Percentiles rank a stretch among this genome's conserved stretches.
Evolutionary conservation across 129 eudicot genomes (phyloP).

Genomic region (Centella asiatica): DNA sequence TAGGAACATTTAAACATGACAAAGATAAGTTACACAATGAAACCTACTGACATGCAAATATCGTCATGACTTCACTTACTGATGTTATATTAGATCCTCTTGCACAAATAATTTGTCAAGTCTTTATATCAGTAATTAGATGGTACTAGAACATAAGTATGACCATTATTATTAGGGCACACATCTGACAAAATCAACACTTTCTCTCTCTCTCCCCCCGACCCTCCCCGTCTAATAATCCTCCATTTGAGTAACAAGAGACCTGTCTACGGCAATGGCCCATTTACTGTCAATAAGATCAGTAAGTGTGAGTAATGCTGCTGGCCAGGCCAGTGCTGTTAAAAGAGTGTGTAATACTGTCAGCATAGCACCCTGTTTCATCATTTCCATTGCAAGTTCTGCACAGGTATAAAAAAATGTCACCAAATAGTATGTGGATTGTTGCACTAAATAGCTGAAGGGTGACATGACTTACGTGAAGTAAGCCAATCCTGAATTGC

Average conservation of each 20-base stretch:
- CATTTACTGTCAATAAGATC: conserved; percentile 93
- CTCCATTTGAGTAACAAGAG: conserved; percentile 13
- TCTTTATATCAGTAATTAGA: neutral
- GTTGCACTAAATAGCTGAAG: conserved; percentile 6
- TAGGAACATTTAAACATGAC: neutral
- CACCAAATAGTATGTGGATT: neutral
- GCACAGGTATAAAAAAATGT: conserved; percentile 28
- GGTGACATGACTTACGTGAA: conserved; percentile 53
- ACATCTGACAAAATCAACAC: neutral
- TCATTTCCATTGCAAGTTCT: conserved; percentile 72
- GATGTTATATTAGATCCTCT: neutral
- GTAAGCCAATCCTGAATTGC: conserved; percentile 99
- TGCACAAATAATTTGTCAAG: neutral
- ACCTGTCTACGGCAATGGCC: conserved; percentile 97
- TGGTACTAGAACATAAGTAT: neutral
- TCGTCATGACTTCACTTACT: too few relatives aligned
- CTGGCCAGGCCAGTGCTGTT: conserved; percentile 97
- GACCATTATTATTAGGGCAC: neutral
- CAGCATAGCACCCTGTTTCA: conserved; percentile 93
- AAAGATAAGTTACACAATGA: neutral
- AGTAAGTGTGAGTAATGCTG: conserved; percentile 59
- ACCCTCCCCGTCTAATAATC: neutral
- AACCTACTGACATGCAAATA: neutral
- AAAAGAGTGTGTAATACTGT: conserved; percentile 74
- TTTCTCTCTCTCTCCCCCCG: neutral